These are phyloP conservation scores for Apiospora sp. DNA, from an alignment of 2,329 filamentous ascomycete species.

Conservation along the genomic window DNA sequence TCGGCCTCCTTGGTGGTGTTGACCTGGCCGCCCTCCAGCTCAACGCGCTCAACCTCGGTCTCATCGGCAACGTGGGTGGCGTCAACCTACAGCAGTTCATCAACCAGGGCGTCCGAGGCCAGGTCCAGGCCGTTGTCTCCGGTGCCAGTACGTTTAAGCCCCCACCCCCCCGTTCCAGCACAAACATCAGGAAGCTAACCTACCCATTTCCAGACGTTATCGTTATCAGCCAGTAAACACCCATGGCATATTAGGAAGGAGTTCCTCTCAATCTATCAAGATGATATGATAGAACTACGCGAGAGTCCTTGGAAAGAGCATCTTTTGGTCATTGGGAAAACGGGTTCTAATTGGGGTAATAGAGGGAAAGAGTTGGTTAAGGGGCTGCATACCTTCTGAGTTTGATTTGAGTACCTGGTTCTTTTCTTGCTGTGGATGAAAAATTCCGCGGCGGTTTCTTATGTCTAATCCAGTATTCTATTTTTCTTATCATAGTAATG, in stretches of 20 bases:
- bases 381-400: not conserved
- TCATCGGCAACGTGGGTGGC: slow-evolving; percentile 45
- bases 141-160: slow-evolving; percentile 26
- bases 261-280: slow-evolving; percentile 3
- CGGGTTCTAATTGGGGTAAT: slow-evolving; percentile 1
- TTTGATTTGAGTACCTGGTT: slow-evolving; percentile 14
- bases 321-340: not conserved
- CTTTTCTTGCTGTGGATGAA: not conserved
- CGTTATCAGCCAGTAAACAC: not conserved
- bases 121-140: slow-evolving; percentile 44
- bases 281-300: not conserved
- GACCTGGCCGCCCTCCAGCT: slow-evolving; percentile 55
- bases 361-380: not conserved
- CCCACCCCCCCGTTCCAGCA: too few species aligned
- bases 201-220: not conserved
- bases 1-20: slow-evolving; percentile 54
- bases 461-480: slow-evolving; percentile 2
- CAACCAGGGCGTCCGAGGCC: slow-evolving; percentile 37
- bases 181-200: not conserved
- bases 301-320: not conserved
- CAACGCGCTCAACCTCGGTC: slow-evolving; percentile 48
- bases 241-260: not conserved
- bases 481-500: not conserved
- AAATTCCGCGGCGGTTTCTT: slow-evolving; percentile 1
- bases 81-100: slow-evolving; percentile 46